Evolutionary conservation across 1,139 yeast genomes (phyloP).

Genomic region (Blastobotrys buckinghamii): DNA sequence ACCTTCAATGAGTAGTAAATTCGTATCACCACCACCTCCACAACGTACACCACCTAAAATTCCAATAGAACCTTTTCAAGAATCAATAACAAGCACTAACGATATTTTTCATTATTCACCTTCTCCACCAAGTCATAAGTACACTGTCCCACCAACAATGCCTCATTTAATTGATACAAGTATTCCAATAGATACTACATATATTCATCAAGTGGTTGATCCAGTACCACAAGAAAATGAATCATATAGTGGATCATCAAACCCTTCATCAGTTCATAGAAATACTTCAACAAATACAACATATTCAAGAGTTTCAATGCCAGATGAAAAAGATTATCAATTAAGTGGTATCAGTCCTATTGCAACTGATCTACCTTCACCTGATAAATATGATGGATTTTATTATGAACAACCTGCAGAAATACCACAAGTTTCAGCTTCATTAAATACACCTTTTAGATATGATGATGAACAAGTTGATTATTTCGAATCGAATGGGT

Average conservation of each 20-base stretch:
- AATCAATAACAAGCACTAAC: not conserved
- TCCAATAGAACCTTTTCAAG: not conserved
- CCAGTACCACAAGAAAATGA: constrained; percentile 9
- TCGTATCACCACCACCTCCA: constrained; percentile 2
- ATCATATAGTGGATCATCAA: constrained; percentile 8
- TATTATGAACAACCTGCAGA: constrained; percentile 5
- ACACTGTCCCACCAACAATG: not conserved
- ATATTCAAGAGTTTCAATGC: constrained; percentile 13
- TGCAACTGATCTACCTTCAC: constrained; percentile 1
- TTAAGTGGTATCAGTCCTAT: constrained; percentile 4
- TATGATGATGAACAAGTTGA: constrained; percentile 6
- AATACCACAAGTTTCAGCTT: not conserved
- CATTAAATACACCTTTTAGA: constrained; percentile 1
- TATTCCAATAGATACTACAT: constrained; percentile 9
- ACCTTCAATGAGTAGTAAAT: constrained; percentile 1
- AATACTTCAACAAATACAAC: constrained; percentile 16
- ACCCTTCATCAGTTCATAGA: constrained; percentile 12
- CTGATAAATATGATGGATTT: constrained; percentile 2
- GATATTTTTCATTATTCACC: not conserved
- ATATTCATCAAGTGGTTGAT: constrained; percentile 10
- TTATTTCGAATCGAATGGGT: constrained; percentile 10
- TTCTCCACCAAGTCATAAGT: constrained; percentile 2
- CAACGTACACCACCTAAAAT: not conserved
- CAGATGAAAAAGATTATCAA: constrained; percentile 12
- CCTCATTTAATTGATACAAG: constrained; percentile 8